A percentile compares a stretch with the other conserved stretches of the same genome.
Evolutionary conservation across 345 rosid genomes (phyloP).

Genomic region (Aquilaria yunnanensis): DNA sequence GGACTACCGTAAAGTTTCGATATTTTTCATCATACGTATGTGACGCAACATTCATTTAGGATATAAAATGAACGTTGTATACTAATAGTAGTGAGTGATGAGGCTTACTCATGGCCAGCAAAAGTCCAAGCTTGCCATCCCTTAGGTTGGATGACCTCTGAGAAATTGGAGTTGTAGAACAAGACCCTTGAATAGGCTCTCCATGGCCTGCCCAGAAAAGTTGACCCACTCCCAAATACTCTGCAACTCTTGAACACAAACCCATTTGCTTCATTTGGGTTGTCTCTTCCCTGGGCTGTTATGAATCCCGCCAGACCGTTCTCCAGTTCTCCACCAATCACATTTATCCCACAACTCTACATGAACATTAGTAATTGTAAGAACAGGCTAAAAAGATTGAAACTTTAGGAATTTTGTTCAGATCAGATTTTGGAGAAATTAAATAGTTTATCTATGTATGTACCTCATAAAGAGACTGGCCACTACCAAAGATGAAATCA

Average conservation of each 20-base stretch:
- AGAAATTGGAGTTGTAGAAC: constrained; percentile 30
- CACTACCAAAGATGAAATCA: constrained; percentile 81
- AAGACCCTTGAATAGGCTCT: constrained; percentile 43
- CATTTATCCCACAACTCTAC: constrained; percentile 46
- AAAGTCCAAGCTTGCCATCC: constrained; percentile 50
- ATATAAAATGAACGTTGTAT: too few species aligned
- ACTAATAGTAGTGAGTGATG: too few species aligned
- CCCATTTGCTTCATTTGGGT: constrained; percentile 30
- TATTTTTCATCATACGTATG: too few species aligned
- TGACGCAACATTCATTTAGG: too few species aligned
- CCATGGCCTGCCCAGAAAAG: constrained; percentile 56
- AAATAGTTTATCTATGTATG: too few species aligned
- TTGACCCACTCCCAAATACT: constrained; percentile 31
- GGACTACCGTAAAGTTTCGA: too few species aligned
- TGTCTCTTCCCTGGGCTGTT: constrained; percentile 50
- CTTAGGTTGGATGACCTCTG: constrained; percentile 20
- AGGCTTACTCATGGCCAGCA: constrained; percentile 29
- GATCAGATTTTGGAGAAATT: not conserved
- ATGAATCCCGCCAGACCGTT: constrained; percentile 36
- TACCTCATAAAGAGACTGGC: constrained; percentile 78
- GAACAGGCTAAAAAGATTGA: not conserved
- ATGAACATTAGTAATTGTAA: not conserved
- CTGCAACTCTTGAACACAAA: constrained; percentile 52
- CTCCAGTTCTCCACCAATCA: constrained; percentile 28
- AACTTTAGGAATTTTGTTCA: not conserved